A percentile compares a stretch with the other conserved stretches of the same genome.
Evolutionary conservation across 140 eudicot species (phyloP).

Genomic region (Stevia rebaudiana): DNA sequence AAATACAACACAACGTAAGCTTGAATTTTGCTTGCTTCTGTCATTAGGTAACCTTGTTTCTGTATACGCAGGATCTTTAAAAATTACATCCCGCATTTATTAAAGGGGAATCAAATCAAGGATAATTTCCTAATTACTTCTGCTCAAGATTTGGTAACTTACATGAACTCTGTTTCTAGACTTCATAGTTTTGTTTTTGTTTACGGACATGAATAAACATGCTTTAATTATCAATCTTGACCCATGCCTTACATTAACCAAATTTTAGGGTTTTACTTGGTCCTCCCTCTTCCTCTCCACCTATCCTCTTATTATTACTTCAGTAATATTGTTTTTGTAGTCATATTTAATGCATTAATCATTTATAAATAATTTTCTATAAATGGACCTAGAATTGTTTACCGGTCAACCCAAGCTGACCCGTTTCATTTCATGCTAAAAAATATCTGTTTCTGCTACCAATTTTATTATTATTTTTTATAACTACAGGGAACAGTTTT

Average conservation of each 20-base stretch:
- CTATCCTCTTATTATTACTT: not conserved
- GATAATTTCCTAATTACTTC: slow-evolving; percentile 39
- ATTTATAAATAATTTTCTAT: not conserved
- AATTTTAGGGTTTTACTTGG: not conserved
- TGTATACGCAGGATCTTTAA: slow-evolving; percentile 68
- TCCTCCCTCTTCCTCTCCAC: not conserved
- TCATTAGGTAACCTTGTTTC: slow-evolving; percentile 8
- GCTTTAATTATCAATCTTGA: not conserved
- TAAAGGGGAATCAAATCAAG: slow-evolving; percentile 54
- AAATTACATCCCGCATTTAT: slow-evolving; percentile 49
- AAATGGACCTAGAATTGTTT: not conserved
- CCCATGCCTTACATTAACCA: not conserved
- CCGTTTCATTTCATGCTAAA: not conserved
- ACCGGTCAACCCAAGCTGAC: not conserved
- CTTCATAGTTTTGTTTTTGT: not conserved
- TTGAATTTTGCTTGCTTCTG: slow-evolving; percentile 10
- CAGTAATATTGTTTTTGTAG: not conserved
- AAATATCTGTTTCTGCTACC: not conserved
- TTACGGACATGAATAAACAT: not conserved
- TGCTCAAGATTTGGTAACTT: slow-evolving; percentile 55
- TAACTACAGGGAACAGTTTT: slow-evolving; percentile 59
- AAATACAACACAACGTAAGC: not conserved
- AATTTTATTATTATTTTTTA: not conserved
- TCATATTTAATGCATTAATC: not conserved
- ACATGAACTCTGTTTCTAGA: not conserved